Conservation (phyloP, 2,329 filamentous ascomycete species). For the Apiospora rasikravindrae region DNA sequence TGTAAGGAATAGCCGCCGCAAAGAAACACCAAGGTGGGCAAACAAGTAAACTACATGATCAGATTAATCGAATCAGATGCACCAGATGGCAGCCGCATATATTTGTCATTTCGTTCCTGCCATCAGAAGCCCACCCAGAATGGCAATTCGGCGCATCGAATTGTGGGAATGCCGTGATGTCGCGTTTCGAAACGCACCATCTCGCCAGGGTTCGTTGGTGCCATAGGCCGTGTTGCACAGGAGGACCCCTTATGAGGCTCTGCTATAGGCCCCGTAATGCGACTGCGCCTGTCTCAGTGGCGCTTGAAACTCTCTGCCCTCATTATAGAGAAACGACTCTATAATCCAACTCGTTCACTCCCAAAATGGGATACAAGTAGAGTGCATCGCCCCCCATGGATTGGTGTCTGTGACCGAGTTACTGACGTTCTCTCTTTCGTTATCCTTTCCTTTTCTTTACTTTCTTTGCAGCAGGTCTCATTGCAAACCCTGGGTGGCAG, state of each 20-base stretch:
- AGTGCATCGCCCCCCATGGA: not conserved
- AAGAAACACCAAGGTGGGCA: not conserved
- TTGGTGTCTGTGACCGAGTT: not conserved
- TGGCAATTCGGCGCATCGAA: not conserved
- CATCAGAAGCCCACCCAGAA: not conserved
- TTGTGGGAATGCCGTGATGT: not conserved
- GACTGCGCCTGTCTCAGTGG: not conserved
- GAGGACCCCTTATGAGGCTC: not conserved
- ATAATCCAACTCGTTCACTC: not conserved
- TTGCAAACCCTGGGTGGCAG: not conserved
- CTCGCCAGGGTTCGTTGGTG: not conserved
- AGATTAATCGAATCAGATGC: not conserved
- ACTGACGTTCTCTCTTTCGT: not conserved
- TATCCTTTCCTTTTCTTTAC: not conserved
- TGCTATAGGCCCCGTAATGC: not conserved
- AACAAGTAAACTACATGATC: not conserved
- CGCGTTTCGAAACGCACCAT: constrained; percentile 1
- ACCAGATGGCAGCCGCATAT: not conserved
- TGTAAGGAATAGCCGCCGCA: not conserved
- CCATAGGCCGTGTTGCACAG: not conserved
- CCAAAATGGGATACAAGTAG: not conserved
- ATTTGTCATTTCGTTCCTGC: not conserved
- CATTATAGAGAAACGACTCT: not conserved
- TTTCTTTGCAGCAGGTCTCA: not conserved
- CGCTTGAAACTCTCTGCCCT: not conserved